Percentiles rank a stretch among this genome's conserved stretches.
These are phyloP conservation scores for Phytophthora pluvialis DNA, from an alignment of 352 stramenopile genomes.

Conservation along the genomic window DNA sequence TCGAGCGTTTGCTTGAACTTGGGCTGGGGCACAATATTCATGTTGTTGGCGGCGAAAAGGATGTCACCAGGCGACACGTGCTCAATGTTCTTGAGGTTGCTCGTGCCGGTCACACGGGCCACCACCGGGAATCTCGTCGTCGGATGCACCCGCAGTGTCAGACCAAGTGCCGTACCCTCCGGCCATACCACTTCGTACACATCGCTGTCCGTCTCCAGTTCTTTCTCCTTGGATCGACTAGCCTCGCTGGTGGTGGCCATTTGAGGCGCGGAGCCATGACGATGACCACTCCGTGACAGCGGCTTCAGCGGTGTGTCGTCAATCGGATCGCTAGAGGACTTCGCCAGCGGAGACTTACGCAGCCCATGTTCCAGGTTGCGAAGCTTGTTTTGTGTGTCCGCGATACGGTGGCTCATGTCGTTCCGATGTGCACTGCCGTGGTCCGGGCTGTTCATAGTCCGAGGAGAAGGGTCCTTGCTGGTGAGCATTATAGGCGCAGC, in stretches of 20 bases:
- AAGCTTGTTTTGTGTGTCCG: constrained; percentile 44
- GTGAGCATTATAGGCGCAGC: constrained; percentile 27
- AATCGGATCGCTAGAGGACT: constrained; percentile 47
- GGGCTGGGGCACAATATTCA: constrained; percentile 71
- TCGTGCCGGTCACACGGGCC: constrained; percentile 73
- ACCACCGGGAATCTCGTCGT: constrained; percentile 76
- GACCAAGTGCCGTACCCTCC: constrained; percentile 65
- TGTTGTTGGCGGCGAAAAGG: constrained; percentile 74
- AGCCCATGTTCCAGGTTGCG: constrained; percentile 51
- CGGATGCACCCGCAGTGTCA: constrained; percentile 74
- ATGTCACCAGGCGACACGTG: constrained; percentile 74
- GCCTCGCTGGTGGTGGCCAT: constrained; percentile 23
- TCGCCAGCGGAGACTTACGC: constrained; percentile 49
- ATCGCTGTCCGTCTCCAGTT: constrained; percentile 50
- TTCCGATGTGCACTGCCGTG: constrained; percentile 29
- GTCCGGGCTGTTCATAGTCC: constrained; percentile 25
- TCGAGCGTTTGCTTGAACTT: constrained; percentile 86
- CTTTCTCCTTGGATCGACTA: constrained; percentile 30
- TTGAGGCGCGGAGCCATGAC: constrained; percentile 29
- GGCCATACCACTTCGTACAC: constrained; percentile 81
- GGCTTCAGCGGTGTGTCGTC: constrained; percentile 51
- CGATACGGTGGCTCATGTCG: constrained; percentile 35
- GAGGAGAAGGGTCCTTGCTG: constrained; percentile 33
- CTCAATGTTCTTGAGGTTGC: constrained; percentile 81
- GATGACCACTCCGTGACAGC: constrained; percentile 42